phyloP scores from a whole-genome alignment of 345 rosid genomes.

The Gossypium ekmanianum region DNA sequence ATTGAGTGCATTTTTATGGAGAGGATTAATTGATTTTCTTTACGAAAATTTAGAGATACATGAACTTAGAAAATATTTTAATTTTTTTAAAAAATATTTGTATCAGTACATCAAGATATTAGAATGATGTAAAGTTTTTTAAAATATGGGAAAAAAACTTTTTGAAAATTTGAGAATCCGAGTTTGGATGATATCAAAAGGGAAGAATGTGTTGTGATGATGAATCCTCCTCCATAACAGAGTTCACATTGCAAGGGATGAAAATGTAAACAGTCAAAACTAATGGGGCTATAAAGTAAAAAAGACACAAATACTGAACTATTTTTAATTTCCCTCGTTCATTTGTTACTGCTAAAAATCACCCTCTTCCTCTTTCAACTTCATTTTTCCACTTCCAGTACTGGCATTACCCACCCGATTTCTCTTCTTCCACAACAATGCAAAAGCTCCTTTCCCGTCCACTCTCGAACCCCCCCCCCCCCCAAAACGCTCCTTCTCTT shows the following conservation, averaged over 20 bases:
- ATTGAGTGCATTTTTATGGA: no score
- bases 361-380: neutral
- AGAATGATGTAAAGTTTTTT: neutral
- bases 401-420: neutral
- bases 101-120: neutral
- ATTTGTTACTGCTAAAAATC: neutral
- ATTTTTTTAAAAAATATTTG: no score
- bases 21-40: no score
- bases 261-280: neutral
- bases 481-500: conserved; percentile 3
- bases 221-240: no score
- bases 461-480: neutral
- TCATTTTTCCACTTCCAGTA: no score
- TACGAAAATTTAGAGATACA: no score
- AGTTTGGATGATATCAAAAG: neutral
- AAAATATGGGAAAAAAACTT: neutral
- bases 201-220: neutral
- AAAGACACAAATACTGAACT: neutral
- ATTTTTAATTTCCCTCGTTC: neutral
- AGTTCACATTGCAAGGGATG: neutral
- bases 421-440: conserved; percentile 10
- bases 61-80: no score
- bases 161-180: neutral
- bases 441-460: neutral
- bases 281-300: neutral